Evolutionary conservation across 2,329 filamentous ascomycete species (phyloP).

Genomic region (Colletotrichum sp.): DNA sequence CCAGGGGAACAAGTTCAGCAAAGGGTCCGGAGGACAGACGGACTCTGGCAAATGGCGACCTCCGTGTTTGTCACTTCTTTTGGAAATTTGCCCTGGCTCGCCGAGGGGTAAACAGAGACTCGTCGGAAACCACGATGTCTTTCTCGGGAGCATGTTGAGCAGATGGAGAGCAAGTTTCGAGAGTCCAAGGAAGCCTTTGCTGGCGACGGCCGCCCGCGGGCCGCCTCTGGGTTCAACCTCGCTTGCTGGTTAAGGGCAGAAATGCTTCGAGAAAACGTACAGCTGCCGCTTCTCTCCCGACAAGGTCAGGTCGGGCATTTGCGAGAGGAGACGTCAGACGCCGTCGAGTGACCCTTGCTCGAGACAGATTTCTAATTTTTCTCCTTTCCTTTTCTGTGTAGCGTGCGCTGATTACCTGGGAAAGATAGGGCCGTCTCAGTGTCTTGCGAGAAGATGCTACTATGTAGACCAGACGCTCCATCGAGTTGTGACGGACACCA

Average conservation of each 20-base stretch:
- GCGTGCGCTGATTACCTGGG: not conserved
- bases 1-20: not conserved
- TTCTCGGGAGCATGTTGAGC: not conserved
- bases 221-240: not conserved
- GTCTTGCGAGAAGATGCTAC: not conserved
- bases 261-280: not conserved
- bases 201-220: not conserved
- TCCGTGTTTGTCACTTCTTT: not conserved
- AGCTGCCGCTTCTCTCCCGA: not conserved
- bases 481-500: not conserved
- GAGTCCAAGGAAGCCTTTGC: not conserved
- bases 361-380: not conserved
- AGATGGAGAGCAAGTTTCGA: not conserved
- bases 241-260: not conserved
- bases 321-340: slow-evolving; percentile 12
- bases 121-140: not conserved
- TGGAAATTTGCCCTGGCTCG: not conserved
- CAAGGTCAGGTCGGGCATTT: not conserved
- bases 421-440: not conserved
- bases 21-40: not conserved
- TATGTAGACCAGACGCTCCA: not conserved
- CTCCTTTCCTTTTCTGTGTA: not conserved
- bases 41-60: not conserved
- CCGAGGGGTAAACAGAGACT: not conserved
- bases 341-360: not conserved